phyloP scores from a whole-genome alignment of 1,284 basidiomycete species.

The Ustilago trichophora region DNA sequence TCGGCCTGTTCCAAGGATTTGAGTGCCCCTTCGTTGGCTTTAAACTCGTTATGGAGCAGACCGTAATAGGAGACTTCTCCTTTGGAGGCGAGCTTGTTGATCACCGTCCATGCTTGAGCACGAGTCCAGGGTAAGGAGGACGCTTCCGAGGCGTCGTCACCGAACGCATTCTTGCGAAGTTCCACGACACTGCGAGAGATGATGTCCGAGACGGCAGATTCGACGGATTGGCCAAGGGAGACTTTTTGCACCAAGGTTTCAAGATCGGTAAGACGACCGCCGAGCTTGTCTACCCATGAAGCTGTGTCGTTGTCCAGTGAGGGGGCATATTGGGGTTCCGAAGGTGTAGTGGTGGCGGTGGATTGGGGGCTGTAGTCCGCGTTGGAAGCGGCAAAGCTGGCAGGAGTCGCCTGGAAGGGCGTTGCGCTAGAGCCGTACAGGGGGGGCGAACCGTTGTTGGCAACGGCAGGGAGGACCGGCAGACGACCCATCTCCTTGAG shows the following conservation, averaged over 20 bases:
- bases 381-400: conserved; percentile 4
- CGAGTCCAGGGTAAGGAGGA: conserved; percentile 83
- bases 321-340: conserved; percentile 13
- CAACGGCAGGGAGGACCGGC: conserved; percentile 6
- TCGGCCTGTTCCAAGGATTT: conserved; percentile 89
- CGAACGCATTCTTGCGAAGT: conserved; percentile 88
- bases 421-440: conserved; percentile 3
- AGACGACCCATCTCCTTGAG: conserved; percentile 72
- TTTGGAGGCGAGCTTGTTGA: conserved; percentile 77
- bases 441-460: neutral
- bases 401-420: neutral
- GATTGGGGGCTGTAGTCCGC: neutral
- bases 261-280: conserved; percentile 61
- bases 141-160: conserved; percentile 85
- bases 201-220: conserved; percentile 58
- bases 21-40: conserved; percentile 83
- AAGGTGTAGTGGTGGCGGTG: neutral
- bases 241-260: conserved; percentile 61
- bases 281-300: conserved; percentile 58
- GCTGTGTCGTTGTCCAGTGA: conserved; percentile 48
- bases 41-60: conserved; percentile 85
- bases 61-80: conserved; percentile 85
- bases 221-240: conserved; percentile 49
- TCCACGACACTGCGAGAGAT: conserved; percentile 81
- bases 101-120: conserved; percentile 86